Evolutionary conservation across 1,284 basidiomycete genomes (phyloP).

Genomic region (Microstroma glucosiphilum): DNA sequence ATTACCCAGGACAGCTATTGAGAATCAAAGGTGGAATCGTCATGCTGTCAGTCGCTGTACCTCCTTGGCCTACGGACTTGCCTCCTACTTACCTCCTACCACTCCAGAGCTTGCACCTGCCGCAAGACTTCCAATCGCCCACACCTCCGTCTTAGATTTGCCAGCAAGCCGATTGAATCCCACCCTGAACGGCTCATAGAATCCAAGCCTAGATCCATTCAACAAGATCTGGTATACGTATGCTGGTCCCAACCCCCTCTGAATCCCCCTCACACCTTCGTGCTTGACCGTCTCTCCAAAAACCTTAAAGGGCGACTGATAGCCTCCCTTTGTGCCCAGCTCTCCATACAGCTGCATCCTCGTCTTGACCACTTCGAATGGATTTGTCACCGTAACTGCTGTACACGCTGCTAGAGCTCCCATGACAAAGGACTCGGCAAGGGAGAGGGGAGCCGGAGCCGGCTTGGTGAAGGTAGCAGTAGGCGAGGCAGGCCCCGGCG

Average conservation of each 20-base stretch:
- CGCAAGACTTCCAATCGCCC: constrained; percentile 54
- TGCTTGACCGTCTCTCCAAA: constrained; percentile 80
- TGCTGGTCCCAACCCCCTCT: constrained; percentile 82
- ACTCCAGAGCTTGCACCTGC: constrained; percentile 84
- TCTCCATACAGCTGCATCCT: constrained; percentile 47
- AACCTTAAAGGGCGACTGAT: neutral
- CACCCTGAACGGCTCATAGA: constrained; percentile 86
- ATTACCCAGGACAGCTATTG: constrained; percentile 77
- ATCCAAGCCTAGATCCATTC: constrained; percentile 89
- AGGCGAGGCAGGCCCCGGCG: neutral
- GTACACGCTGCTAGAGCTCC: constrained; percentile 4
- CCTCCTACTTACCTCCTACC: constrained; percentile 65
- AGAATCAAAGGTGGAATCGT: constrained; percentile 9
- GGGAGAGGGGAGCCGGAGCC: neutral
- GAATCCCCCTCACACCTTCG: constrained; percentile 83
- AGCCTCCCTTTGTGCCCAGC: constrained; percentile 18
- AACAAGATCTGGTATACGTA: constrained; percentile 66
- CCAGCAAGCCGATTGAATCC: constrained; percentile 67
- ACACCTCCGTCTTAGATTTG: constrained; percentile 62
- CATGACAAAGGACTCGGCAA: neutral
- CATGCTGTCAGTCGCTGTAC: constrained; percentile 11
- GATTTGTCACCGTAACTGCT: constrained; percentile 34
- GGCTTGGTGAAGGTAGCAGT: neutral
- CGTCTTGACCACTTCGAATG: constrained; percentile 46
- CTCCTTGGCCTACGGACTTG: neutral